Conservation (phyloP, 371 early-diverging fungal genomes). For the Umbelopsis sp. region DNA sequence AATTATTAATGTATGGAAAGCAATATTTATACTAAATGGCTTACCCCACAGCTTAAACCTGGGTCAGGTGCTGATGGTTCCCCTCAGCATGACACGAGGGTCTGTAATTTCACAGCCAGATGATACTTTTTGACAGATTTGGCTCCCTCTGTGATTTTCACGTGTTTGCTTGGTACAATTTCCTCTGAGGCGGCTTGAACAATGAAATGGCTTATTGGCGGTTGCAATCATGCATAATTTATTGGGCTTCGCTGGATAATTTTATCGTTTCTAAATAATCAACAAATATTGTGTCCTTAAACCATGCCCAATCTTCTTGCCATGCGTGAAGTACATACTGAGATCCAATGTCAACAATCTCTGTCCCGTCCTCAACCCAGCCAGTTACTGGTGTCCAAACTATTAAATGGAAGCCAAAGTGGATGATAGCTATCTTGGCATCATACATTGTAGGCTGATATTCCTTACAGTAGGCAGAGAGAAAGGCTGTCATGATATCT, state of each 20-base stretch:
- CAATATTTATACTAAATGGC: not conserved
- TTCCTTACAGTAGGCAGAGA: not conserved
- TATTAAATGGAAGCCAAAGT: conserved; percentile 12
- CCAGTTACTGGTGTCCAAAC: conserved; percentile 16
- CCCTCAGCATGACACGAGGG: conserved; percentile 11
- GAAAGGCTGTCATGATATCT: conserved; percentile 11
- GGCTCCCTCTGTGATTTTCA: conserved; percentile 11
- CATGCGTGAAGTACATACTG: conserved; percentile 20
- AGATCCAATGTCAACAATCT: conserved; percentile 1
- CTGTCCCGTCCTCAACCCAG: conserved; percentile 10
- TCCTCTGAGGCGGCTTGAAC: not conserved
- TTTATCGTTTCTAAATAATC: not conserved
- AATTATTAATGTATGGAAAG: not conserved
- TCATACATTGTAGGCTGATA: not conserved
- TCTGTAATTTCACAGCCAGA: not conserved
- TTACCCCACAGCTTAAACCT: not conserved
- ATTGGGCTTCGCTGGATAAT: not conserved
- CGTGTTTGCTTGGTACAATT: not conserved
- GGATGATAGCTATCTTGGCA: conserved; percentile 11
- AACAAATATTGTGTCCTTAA: not conserved
- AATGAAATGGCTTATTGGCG: not conserved
- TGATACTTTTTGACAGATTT: conserved; percentile 11
- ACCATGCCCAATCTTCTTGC: conserved; percentile 21
- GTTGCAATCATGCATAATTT: not conserved
- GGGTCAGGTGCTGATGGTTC: not conserved